Percentiles rank a stretch among this genome's conserved stretches.
These are phyloP conservation scores for Sugiyamaella qingdaonensis DNA, from an alignment of 805 yeast species.

Conservation along the genomic window DNA sequence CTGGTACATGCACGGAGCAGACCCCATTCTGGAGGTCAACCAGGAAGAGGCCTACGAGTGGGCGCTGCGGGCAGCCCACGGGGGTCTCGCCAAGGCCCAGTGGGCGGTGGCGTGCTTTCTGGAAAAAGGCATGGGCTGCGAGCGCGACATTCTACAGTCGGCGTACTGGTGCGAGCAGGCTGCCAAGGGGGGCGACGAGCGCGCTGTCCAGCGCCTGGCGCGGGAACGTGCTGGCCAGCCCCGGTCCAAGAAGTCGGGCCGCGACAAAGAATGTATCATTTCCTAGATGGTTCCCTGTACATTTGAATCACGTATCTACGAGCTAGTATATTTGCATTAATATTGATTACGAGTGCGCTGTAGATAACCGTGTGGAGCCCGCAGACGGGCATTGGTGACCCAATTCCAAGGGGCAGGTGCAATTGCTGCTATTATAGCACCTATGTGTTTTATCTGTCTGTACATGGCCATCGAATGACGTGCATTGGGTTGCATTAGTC, in stretches of 20 bases:
- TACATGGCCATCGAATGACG: too few species aligned
- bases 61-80: slow-evolving; percentile 82
- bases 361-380: too few species aligned
- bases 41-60: slow-evolving; percentile 88
- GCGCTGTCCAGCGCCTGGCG: slow-evolving; percentile 40
- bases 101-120: slow-evolving; percentile 77
- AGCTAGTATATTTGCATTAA: not conserved
- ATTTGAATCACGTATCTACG: not conserved
- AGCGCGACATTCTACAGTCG: slow-evolving; percentile 51
- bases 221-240: slow-evolving; percentile 7
- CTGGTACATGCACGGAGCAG: slow-evolving; percentile 92
- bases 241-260: slow-evolving; percentile 1
- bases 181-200: slow-evolving; percentile 53
- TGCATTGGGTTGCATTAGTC: too few species aligned
- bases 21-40: slow-evolving; percentile 73
- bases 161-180: slow-evolving; percentile 74
- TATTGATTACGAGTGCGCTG: not conserved
- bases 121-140: slow-evolving; percentile 86
- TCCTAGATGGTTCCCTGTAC: not conserved
- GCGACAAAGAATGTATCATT: slow-evolving; percentile 9
- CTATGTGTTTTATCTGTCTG: too few species aligned
- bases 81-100: slow-evolving; percentile 77
- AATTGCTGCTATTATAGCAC: too few species aligned
- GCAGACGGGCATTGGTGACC: too few species aligned
- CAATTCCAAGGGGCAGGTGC: too few species aligned